Evolutionary conservation across 2,329 filamentous ascomycete species (phyloP), one percentile per base, ranked within the genome.

Genomic region (Ceratocystis lukuohia): DNA sequence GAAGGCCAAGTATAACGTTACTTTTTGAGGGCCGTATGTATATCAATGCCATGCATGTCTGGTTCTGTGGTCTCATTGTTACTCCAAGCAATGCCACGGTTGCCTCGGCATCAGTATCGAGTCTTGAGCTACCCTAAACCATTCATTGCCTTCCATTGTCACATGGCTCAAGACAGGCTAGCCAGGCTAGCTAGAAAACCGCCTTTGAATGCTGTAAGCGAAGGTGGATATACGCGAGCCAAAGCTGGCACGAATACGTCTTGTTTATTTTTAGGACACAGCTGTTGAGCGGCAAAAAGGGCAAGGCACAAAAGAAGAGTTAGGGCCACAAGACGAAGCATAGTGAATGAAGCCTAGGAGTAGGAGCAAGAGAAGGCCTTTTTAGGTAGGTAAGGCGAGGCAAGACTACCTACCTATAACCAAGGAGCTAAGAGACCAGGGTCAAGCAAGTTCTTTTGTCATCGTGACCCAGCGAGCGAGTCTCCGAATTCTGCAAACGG

Each of bases 1-100:
- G 3, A 41, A 41, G 46, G 46, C 56, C 28, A 33, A 15, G 56
- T 59, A 59, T 59, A 59, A 59, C 56, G 56, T 59, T 59, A 59
- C 28, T 25, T 59, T 30, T 4, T 2, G 3, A 8, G 8, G 37
- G 37, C 10, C 37, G 12, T 41, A 12, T 12, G 15, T 3, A 30
- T 59, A 8, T 33, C 1, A 57, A 28, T 57, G 53, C n/a, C 53
- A 50, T 25, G 10, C 53, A 57, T 57, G 53, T 30, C 53, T 7
- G 10, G 15, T 57, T 30, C 12, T 12, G 28, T 28, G 22, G 22
- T 28, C 22, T 30, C 25, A 30, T 25, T 50, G 48, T 48, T n/a
- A n/a, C 46, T 48, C 46, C 46, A 20, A 17, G 46, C 46, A 48
- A 20, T n/a, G 17, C 17, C 5, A 20, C 46, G 20, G 5, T 25